Evolutionary conservation across 192 early-diverging fungal species (phyloP).

Genomic region (Umbelopsis ramanniana): DNA sequence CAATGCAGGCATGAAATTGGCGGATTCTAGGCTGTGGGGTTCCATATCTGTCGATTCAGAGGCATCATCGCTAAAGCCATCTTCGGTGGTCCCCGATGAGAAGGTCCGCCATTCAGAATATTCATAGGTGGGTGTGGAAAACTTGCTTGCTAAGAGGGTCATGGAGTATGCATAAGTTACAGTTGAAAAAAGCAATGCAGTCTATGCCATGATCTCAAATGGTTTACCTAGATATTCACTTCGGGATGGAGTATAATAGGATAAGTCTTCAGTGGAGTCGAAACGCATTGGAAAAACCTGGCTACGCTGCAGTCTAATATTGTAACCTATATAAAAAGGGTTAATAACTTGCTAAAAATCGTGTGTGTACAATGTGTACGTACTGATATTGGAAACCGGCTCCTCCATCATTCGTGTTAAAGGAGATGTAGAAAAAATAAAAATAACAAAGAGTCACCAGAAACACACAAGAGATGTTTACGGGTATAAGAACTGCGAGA

Average conservation of each 20-base stretch:
- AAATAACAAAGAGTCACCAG: background rate
- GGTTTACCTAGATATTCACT: background rate
- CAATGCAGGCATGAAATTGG: background rate
- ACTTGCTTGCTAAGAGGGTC: background rate
- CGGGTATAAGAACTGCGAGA: background rate
- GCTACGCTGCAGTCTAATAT: constrained; percentile 12
- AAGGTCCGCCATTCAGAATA: background rate
- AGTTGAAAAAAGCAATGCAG: background rate
- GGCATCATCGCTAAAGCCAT: constrained; percentile 10
- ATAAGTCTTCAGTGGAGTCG: background rate
- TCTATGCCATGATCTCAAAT: too few species aligned
- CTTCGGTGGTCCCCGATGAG: background rate
- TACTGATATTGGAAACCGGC: constrained; percentile 21
- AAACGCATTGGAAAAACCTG: constrained; percentile 1
- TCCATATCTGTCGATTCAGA: constrained; percentile 16
- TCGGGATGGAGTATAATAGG: background rate
- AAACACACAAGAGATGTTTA: background rate
- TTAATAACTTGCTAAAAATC: background rate
- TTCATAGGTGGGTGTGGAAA: background rate
- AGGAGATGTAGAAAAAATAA: background rate
- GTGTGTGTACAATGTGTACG: background rate
- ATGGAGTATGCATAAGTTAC: background rate
- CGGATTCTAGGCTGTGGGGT: background rate
- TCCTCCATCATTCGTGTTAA: constrained; percentile 3
- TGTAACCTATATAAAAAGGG: background rate